phyloP scores from a whole-genome alignment of 345 rosid species.

The Mallotus nudiflorus region DNA sequence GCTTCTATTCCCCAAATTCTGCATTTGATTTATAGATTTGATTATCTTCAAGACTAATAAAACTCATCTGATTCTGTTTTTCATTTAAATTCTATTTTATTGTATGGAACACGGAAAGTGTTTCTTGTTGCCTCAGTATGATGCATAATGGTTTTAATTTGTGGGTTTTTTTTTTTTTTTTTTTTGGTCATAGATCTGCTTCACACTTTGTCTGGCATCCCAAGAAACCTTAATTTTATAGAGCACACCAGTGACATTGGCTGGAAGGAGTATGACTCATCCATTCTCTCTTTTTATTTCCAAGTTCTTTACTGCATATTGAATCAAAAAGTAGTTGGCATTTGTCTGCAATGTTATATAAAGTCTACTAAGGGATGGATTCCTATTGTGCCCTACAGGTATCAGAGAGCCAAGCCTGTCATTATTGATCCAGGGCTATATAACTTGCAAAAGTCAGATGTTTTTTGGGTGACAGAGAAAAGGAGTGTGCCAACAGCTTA shows the following conservation, averaged over 20 bases:
- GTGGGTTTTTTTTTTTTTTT: not conserved
- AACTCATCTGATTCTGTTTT: not conserved
- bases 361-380: conserved; percentile 15
- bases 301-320: not conserved
- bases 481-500: conserved; percentile 59
- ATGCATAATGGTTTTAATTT: conserved; percentile 3
- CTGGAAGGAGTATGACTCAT: conserved; percentile 77
- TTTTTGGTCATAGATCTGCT: conserved; percentile 58
- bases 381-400: conserved; percentile 32
- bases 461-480: conserved; percentile 60
- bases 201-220: conserved; percentile 51
- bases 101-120: not conserved
- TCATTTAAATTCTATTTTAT: not conserved
- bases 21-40: not conserved
- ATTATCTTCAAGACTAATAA: not conserved
- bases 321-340: not conserved
- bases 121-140: not conserved
- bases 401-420: conserved; percentile 69
- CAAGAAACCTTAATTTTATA: conserved; percentile 65
- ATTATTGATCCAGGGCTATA: conserved; percentile 72
- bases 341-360: not conserved
- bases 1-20: not conserved
- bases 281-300: not conserved
- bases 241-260: conserved; percentile 88
- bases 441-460: conserved; percentile 50